Base-by-base conservation (phyloP, 257 asterid species). In the Capsicum baccatum region DNA sequence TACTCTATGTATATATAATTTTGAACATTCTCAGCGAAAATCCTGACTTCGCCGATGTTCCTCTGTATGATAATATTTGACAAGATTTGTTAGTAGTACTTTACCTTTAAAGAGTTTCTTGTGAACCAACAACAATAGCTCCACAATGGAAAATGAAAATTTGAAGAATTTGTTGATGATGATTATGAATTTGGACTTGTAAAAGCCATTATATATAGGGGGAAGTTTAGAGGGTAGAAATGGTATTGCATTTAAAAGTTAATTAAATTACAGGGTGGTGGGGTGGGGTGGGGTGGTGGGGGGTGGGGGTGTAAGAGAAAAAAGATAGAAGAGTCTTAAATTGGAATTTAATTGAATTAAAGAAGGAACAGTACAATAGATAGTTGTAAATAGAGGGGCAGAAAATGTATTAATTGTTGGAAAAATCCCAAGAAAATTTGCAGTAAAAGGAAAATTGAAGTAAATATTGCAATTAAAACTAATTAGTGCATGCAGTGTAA, bases 371-470 rank as follows among this genome's bases (percentile, higher is more conserved):
- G 89, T 84, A 84, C 88, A 83, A 83, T 84, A 83, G 62, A 66
- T 84, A 88, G 86, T 84, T 84, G 84, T 63, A 86, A 88, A 86
- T 86, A 86, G 79, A 80, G 83, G 79, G 84, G 67, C 79, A 89
- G 93, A 71, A 91, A 89, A 86, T 66, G 91, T 70, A 93, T 88
- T 90, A 92, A 91, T 88, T 83, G 92, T 90, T 59, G 88, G 91
- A 85, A 89, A 89, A 89, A 91, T 86, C 88, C 91, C 89, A 87
- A 89, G 90, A 88, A 78, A 85, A 88, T 48, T 86, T 86, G 94
- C 94, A 89, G 92, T 86, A 90, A 91, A 90, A 56, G 93, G 91
- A 87, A 90, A 90, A 71, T 86, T 85, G 93, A 79, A 84, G 97
- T 89, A 89, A 91, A 88, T 89, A 89, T 91, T 91, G 92, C 88